Conservation (phyloP, 139 green algal species). For the Chlamydomonas incerta region DNA sequence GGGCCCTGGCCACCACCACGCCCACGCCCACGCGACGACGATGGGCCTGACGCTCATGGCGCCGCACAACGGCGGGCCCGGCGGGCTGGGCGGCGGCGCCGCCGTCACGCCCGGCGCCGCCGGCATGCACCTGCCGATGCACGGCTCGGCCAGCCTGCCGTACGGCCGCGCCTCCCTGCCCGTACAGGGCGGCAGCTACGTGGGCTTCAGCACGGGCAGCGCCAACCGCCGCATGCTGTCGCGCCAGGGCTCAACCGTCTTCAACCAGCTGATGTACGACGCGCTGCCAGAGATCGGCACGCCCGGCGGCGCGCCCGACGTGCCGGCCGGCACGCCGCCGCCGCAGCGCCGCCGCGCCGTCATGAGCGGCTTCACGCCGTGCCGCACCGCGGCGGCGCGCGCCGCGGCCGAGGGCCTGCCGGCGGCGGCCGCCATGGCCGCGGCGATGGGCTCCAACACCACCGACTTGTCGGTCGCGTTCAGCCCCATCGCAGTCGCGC, state of each 20-base stretch:
- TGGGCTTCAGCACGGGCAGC: background rate
- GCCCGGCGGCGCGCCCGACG: conserved; percentile 33
- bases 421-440: conserved; percentile 12
- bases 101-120: background rate
- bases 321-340: conserved; percentile 26
- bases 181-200: background rate
- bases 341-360: conserved; percentile 16
- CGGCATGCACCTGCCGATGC: background rate
- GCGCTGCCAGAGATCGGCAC: conserved; percentile 37
- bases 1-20: too few relatives aligned
- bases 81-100: background rate
- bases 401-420: conserved; percentile 17
- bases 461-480: background rate
- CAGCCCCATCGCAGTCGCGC: conserved; percentile 10
- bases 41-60: too few relatives aligned
- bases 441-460: background rate
- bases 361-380: conserved; percentile 42
- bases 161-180: conserved; percentile 1
- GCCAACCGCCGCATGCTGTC: background rate
- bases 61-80: background rate
- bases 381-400: background rate
- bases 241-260: conserved; percentile 36
- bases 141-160: background rate
- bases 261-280: conserved; percentile 45
- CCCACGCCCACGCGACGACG: too few relatives aligned